phyloP scores from a whole-genome alignment of 257 asterid genomes.

The Scutellaria baicalensis region DNA sequence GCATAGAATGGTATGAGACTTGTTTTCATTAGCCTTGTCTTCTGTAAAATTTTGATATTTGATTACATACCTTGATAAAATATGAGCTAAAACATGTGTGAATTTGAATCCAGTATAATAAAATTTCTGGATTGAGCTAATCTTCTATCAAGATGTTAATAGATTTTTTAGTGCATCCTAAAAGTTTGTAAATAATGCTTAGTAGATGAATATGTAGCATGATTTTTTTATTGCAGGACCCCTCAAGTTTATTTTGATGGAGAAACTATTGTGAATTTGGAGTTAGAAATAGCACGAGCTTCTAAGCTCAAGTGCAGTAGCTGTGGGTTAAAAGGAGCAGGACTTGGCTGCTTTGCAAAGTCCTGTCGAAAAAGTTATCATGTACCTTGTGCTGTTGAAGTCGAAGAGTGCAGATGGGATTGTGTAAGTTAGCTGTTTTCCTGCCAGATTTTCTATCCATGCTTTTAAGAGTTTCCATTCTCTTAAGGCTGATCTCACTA shows the following conservation, averaged over 20 bases:
- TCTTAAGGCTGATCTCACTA: neutral
- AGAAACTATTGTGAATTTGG: constrained; percentile 62
- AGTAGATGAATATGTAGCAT: neutral
- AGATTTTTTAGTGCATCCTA: neutral
- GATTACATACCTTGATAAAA: neutral
- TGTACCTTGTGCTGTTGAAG: constrained; percentile 72
- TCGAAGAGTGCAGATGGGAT: constrained; percentile 80
- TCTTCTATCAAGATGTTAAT: neutral
- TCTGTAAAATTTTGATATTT: neutral
- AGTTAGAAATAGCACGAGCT: constrained; percentile 74
- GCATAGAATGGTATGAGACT: constrained; percentile 76
- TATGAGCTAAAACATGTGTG: neutral
- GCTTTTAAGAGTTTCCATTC: neutral
- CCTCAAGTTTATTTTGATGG: constrained; percentile 75
- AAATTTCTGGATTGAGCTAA: neutral
- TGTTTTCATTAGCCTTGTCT: neutral
- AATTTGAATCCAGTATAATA: too few species aligned
- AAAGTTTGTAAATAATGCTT: neutral
- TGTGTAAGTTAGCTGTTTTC: constrained; percentile 41
- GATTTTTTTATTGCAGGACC: constrained; percentile 44
- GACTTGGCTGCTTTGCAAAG: constrained; percentile 81
- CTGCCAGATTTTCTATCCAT: neutral
- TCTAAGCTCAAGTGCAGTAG: constrained; percentile 84
- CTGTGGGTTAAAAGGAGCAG: constrained; percentile 94
- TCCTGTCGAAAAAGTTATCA: constrained; percentile 86